phyloP scores from a whole-genome alignment of 805 yeast genomes.

The Barnettozyma wickerhamii region DNA sequence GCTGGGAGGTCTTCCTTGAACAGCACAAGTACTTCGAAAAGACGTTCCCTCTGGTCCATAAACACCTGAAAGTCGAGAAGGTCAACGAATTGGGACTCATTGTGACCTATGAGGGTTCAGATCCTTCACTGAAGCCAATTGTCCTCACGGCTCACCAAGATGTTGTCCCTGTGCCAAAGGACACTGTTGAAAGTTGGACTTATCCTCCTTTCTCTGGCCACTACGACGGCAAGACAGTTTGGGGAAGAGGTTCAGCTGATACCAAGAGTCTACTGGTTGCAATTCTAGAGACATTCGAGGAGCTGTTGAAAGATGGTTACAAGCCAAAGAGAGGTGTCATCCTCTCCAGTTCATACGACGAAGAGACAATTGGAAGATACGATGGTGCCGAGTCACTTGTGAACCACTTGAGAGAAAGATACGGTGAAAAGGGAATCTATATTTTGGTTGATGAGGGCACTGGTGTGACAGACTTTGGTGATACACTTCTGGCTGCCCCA shows the following conservation, averaged over 20 bases:
- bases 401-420: slow-evolving; percentile 40
- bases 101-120: slow-evolving; percentile 58
- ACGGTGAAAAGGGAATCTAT: slow-evolving; percentile 56
- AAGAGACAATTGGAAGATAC: slow-evolving; percentile 59
- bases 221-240: slow-evolving; percentile 53
- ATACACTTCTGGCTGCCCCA: slow-evolving; percentile 44
- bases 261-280: slow-evolving; percentile 66
- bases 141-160: slow-evolving; percentile 79
- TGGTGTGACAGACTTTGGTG: slow-evolving; percentile 27
- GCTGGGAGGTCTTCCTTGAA: slow-evolving; percentile 31
- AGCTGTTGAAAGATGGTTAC: slow-evolving; percentile 43
- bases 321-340: slow-evolving; percentile 57
- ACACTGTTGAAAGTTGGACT: slow-evolving; percentile 56
- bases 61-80: slow-evolving; percentile 44
- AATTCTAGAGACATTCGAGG: slow-evolving; percentile 58
- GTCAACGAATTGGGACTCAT: slow-evolving; percentile 65
- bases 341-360: slow-evolving; percentile 71
- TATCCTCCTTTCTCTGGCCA: slow-evolving; percentile 63
- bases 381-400: slow-evolving; percentile 49
- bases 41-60: slow-evolving; percentile 53
- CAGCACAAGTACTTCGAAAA: slow-evolving; percentile 47
- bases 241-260: slow-evolving; percentile 75
- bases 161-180: slow-evolving; percentile 73
- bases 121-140: slow-evolving; percentile 51
- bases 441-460: slow-evolving; percentile 66